Evolutionary conservation across 83 land plant species (phyloP), one percentile per base, ranked within the genome.

Genomic region (Picea abies): DNA sequence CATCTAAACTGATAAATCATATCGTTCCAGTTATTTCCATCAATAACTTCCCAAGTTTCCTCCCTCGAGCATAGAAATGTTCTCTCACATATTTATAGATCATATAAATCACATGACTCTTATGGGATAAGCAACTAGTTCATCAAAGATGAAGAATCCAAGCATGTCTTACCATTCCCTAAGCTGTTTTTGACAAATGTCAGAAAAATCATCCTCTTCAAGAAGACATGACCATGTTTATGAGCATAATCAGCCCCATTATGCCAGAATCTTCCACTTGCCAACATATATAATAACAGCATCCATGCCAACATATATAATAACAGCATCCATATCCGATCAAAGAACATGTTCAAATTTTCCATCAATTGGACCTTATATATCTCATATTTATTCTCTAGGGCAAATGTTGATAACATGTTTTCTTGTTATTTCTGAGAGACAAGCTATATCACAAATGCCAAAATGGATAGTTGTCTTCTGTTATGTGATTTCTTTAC

Each of bases 401-500:
- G 9, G 12, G 9, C 56, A 70, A 41, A 44, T 8, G 17, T 39
- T 20, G 47, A 8, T 14, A 35, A 37, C 6, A 41, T 44, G 56
- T 52, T 19, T 73, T 22, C 41, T 1, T 20, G 56, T 20, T 39
- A 41, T 39, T 71, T 39, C 56, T 39, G 52, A 44, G 9, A 39
- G 56, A 9, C 41, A 44, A 44, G 11, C 6, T 41, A n/a, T 11
- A 44, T 22, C 25, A 47, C 1, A 5, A 39, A 41, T 9, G 23
- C 65, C 2, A 25, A 47, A 63, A 17, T 0, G 35, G n/a, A 25
- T 14, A 58, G 6, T 25, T 58, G 66, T 32, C 9, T 3, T 39
- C n/a, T n/a, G 20, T 44, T 19, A n/a, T n/a, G 25, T 44, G 23
- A 73, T 9, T 20, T 67, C 32, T 79, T 76, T 87, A 94, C 96